Percentiles rank a stretch among this genome's conserved stretches.
Evolutionary conservation across 495 filamentous ascomycete genomes (phyloP).

Genomic region (Penicillium dipodomyicola): DNA sequence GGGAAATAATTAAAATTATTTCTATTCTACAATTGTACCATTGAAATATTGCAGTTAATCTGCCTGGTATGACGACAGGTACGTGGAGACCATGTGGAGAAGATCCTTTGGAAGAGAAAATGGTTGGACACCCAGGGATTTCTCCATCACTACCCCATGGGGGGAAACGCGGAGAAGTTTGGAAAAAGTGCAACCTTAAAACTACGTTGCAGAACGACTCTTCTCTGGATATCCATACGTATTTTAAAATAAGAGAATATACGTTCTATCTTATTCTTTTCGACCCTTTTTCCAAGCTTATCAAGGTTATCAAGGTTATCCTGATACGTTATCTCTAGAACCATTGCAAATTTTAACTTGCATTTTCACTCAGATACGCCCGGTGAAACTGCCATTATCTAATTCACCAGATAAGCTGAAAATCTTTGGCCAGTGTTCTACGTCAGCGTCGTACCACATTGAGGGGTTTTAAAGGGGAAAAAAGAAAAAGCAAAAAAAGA

Average conservation of each 20-base stretch:
- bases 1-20: not conserved
- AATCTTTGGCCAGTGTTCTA: not conserved
- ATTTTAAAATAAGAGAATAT: too few relatives aligned
- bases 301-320: not conserved
- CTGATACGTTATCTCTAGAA: not conserved
- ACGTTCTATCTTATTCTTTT: too few relatives aligned
- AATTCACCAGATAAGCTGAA: not conserved
- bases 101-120: not conserved
- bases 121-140: not conserved
- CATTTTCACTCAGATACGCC: too few relatives aligned
- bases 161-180: constrained; percentile 3
- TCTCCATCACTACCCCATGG: constrained; percentile 2
- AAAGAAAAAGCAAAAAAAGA: not conserved
- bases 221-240: not conserved
- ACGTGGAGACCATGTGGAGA: not conserved
- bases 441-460: not conserved
- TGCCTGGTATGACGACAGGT: not conserved
- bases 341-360: not conserved
- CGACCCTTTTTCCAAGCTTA: too few relatives aligned
- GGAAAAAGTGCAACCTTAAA: not conserved
- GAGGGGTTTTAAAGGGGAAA: not conserved
- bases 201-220: not conserved
- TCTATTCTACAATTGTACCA: not conserved
- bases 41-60: not conserved
- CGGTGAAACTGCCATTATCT: not conserved